These are phyloP conservation scores for Phylloporus sp. DNA, from an alignment of 768 basidiomycete species.

Conservation along the genomic window DNA sequence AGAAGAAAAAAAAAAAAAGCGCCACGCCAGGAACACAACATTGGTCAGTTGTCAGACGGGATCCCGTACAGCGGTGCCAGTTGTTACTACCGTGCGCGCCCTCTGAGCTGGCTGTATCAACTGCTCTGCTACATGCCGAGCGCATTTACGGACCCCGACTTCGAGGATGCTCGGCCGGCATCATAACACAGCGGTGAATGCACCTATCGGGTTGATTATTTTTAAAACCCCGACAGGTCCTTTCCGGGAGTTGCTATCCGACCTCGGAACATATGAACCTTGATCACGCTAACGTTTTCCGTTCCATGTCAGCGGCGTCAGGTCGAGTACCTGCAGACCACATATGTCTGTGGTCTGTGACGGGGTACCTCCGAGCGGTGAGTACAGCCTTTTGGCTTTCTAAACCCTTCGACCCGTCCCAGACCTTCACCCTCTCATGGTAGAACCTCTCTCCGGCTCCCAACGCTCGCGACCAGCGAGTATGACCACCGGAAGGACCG, in stretches of 20 bases:
- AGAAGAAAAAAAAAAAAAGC: slow-evolving; percentile 16
- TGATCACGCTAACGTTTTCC: slow-evolving; percentile 21
- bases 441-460: slow-evolving; percentile 35
- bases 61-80: not conserved
- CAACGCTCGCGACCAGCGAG: slow-evolving; percentile 34
- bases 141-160: not conserved
- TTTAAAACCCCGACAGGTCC: slow-evolving; percentile 19
- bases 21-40: slow-evolving; percentile 20
- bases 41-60: not conserved
- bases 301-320: slow-evolving; percentile 30
- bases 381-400: slow-evolving; percentile 24
- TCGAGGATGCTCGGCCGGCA: not conserved
- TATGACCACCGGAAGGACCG: slow-evolving; percentile 24
- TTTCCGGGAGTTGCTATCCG: slow-evolving; percentile 32
- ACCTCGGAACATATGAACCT: slow-evolving; percentile 22
- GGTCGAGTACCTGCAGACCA: slow-evolving; percentile 18
- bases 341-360: slow-evolving; percentile 27
- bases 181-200: not conserved
- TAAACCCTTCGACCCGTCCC: slow-evolving; percentile 24
- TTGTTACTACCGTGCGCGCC: not conserved
- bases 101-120: not conserved
- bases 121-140: not conserved
- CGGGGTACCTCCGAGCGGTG: slow-evolving; percentile 15
- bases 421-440: slow-evolving; percentile 18
- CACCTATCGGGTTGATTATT: not conserved